Conservation (phyloP, 2,329 filamentous ascomycete genomes). For the Aspergillus sp. region DNA sequence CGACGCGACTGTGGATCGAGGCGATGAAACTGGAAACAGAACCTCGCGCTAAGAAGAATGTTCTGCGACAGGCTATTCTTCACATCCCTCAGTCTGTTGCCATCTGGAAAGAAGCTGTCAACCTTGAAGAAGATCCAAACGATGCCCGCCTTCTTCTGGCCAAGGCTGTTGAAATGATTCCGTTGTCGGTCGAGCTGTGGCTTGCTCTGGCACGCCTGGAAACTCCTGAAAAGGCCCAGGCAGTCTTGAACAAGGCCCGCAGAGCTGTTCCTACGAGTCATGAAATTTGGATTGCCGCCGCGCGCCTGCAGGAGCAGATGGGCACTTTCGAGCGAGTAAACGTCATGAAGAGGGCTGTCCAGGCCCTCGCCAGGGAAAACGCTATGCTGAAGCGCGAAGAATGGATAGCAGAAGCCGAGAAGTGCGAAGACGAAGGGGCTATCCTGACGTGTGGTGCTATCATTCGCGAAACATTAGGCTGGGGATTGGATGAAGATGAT, state of each 20-base stretch:
- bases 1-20: slow-evolving; percentile 88
- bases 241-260: slow-evolving; percentile 90
- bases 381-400: slow-evolving; percentile 97
- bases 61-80: slow-evolving; percentile 85
- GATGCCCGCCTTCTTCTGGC: slow-evolving; percentile 86
- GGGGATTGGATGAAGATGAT: slow-evolving; percentile 91
- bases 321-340: slow-evolving; percentile 77
- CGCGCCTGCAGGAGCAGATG: slow-evolving; percentile 83
- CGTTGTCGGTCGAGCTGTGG: slow-evolving; percentile 91
- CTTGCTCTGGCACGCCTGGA: slow-evolving; percentile 87
- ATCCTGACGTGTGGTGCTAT: slow-evolving; percentile 84
- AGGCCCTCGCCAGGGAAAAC: slow-evolving; percentile 81
- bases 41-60: slow-evolving; percentile 80
- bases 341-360: slow-evolving; percentile 91
- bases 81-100: slow-evolving; percentile 91
- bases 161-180: slow-evolving; percentile 94
- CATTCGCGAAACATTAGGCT: slow-evolving; percentile 87
- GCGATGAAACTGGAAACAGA: slow-evolving; percentile 91
- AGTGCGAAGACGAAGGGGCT: slow-evolving; percentile 89
- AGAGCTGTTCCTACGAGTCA: slow-evolving; percentile 90
- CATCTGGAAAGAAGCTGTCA: slow-evolving; percentile 97
- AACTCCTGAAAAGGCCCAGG: slow-evolving; percentile 85
- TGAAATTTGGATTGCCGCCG: slow-evolving; percentile 96
- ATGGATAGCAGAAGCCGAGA: slow-evolving; percentile 93
- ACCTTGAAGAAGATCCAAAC: slow-evolving; percentile 83